Percentiles rank a stretch among this genome's conserved stretches.
Evolutionary conservation across 352 stramenopile species (phyloP).

Genomic region (Phytophthora brassicae): DNA sequence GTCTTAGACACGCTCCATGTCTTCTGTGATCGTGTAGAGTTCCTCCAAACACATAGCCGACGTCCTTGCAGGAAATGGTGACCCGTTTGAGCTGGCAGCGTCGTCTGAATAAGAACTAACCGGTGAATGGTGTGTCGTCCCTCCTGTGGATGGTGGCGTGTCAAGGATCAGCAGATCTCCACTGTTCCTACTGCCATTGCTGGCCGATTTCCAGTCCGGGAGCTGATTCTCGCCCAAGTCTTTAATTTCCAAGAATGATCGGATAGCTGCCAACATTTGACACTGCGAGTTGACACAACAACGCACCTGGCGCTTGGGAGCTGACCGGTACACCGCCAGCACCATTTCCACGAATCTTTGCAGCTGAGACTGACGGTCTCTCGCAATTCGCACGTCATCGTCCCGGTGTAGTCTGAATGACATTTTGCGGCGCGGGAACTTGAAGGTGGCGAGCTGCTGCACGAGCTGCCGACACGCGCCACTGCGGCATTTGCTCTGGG

Average conservation of each 20-base stretch:
- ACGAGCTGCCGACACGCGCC: conserved; percentile 46
- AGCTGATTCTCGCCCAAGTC: conserved; percentile 26
- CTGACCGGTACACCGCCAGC: conserved; percentile 50
- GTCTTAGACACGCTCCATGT: conserved; percentile 37
- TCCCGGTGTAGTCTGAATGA: conserved; percentile 23
- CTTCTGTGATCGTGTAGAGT: conserved; percentile 62
- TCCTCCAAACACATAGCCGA: conserved; percentile 43
- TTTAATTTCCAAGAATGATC: conserved; percentile 50
- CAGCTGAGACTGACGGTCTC: conserved; percentile 40
- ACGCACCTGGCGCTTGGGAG: conserved; percentile 49
- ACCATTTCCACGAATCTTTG: conserved; percentile 59
- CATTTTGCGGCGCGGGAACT: conserved; percentile 58
- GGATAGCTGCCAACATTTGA: conserved; percentile 41
- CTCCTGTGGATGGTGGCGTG: conserved; percentile 14
- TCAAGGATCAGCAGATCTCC: conserved; percentile 30
- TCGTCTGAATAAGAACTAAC: conserved; percentile 6
- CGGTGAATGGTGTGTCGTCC: not conserved
- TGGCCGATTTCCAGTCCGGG: conserved; percentile 24
- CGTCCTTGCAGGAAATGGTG: conserved; percentile 22
- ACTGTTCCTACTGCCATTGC: conserved; percentile 13
- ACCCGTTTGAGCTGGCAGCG: conserved; percentile 12
- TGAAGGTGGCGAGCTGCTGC: conserved; percentile 41
- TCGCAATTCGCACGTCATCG: conserved; percentile 34
- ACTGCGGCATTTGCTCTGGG: conserved; percentile 31
- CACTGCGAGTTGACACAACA: conserved; percentile 64